phyloP scores from a whole-genome alignment of 1,139 yeast genomes.

The Magnusiomyces magnusii region DNA sequence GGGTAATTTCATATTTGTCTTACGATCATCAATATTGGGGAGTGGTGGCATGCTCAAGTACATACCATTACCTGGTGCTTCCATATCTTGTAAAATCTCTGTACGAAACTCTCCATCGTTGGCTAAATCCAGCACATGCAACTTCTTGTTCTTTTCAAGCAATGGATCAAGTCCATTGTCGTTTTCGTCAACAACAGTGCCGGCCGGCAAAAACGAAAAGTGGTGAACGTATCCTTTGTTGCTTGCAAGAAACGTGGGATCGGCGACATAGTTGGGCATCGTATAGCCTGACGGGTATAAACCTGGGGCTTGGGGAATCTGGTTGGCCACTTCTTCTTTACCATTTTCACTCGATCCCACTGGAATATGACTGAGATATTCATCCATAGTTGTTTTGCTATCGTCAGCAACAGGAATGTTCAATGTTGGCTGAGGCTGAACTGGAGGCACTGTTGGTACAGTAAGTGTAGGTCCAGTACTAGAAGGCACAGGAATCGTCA shows the following conservation, averaged over 20 bases:
- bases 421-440: no score
- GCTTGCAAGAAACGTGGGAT: background rate
- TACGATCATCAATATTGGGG: conserved; percentile 1
- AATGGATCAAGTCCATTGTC: background rate
- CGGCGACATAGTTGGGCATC: background rate
- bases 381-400: background rate
- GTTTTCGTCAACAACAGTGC: background rate
- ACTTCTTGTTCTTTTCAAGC: background rate
- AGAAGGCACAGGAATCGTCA: background rate
- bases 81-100: background rate
- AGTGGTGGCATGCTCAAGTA: background rate
- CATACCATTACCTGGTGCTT: background rate
- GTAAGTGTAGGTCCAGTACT: background rate
- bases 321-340: background rate
- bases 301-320: background rate
- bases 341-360: background rate
- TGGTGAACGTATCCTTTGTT: conserved; percentile 1
- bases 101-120: background rate
- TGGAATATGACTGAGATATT: background rate
- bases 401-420: background rate
- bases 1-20: background rate
- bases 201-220: conserved; percentile 2
- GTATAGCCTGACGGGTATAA: background rate
- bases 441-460: background rate
- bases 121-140: background rate